phyloP scores from a whole-genome alignment of 495 filamentous ascomycete species.

The Lasiosphaeria miniovina region DNA sequence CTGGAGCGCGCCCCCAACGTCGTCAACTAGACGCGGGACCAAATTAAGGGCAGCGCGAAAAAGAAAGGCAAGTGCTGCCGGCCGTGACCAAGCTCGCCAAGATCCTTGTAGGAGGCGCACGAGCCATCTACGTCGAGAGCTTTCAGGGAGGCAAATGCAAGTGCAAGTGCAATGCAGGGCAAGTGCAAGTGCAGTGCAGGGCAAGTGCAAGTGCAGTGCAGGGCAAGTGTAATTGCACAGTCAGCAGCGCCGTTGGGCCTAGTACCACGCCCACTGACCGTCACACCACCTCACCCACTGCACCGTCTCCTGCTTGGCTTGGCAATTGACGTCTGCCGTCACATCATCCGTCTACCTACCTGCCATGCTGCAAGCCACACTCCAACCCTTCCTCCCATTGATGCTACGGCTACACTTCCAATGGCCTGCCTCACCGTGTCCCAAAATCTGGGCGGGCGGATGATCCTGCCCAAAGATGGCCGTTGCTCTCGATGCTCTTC shows the following conservation, averaged over 20 bases:
- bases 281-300: too few species aligned
- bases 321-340: neutral
- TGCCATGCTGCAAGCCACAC: neutral
- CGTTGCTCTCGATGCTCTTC: too few species aligned
- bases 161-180: too few species aligned
- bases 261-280: too few species aligned
- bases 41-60: neutral
- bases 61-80: neutral
- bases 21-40: neutral
- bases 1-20: neutral
- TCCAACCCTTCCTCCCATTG: neutral
- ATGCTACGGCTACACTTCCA: neutral
- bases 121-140: neutral
- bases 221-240: too few species aligned
- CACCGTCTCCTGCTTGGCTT: too few species aligned
- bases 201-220: too few species aligned
- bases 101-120: neutral
- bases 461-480: too few species aligned
- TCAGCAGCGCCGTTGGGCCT: too few species aligned
- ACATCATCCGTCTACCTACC: too few species aligned
- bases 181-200: too few species aligned
- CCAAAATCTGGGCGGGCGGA: too few species aligned
- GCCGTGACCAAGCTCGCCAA: neutral
- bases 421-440: neutral
- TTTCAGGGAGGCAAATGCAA: neutral